These are phyloP conservation scores for Podaxis sp. DNA, from an alignment of 768 basidiomycete species.

Conservation along the genomic window DNA sequence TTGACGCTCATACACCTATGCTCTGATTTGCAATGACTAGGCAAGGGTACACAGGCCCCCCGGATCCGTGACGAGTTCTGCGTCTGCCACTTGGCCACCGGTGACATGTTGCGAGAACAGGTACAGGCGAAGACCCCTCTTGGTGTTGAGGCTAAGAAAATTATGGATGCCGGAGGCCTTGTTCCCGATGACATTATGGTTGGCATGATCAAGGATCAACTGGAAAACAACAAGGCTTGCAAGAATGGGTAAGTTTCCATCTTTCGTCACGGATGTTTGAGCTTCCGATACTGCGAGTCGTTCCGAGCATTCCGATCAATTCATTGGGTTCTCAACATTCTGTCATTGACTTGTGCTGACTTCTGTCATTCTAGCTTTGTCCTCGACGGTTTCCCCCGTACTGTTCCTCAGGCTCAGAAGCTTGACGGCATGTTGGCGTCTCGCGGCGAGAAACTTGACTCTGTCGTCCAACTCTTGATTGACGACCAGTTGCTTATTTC, in stretches of 20 bases:
- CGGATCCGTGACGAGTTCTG: constrained; percentile 90
- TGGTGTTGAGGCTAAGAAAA: constrained; percentile 91
- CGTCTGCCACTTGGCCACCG: constrained; percentile 97
- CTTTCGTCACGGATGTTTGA: background rate
- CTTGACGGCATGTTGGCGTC: constrained; percentile 85
- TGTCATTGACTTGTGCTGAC: constrained; percentile 15
- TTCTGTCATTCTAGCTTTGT: constrained; percentile 71
- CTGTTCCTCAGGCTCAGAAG: constrained; percentile 94
- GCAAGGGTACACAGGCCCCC: constrained; percentile 98
- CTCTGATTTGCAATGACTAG: constrained; percentile 37
- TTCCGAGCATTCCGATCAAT: constrained; percentile 10
- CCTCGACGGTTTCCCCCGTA: constrained; percentile 98
- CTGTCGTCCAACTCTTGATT: constrained; percentile 90
- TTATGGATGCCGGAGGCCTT: constrained; percentile 96
- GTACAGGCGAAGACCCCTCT: constrained; percentile 84
- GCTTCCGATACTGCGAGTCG: background rate
- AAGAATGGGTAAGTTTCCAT: constrained; percentile 83
- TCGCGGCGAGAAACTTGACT: constrained; percentile 87
- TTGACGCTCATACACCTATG: background rate
- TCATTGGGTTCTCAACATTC: constrained; percentile 12
- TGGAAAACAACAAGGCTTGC: constrained; percentile 90
- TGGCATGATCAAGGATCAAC: constrained; percentile 93
- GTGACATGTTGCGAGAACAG: constrained; percentile 97
- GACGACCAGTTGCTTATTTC: constrained; percentile 95
- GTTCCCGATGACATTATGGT: constrained; percentile 98